Evolutionary conservation across 306 rosid genomes (phyloP).

Genomic region (Chamaecrista fasciculata): DNA sequence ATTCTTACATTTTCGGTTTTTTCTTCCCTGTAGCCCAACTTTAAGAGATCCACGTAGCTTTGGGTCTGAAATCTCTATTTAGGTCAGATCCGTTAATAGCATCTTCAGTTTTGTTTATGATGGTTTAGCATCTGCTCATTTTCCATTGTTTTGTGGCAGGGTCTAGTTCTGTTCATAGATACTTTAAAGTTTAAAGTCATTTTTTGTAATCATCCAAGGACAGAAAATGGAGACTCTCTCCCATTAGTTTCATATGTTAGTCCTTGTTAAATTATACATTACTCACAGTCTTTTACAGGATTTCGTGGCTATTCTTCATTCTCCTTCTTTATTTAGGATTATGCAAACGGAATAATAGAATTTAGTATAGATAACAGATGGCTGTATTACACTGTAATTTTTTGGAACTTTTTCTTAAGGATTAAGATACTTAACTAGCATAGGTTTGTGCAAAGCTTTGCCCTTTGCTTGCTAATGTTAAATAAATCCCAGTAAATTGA

Average conservation of each 20-base stretch:
- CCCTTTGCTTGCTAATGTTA: not conserved
- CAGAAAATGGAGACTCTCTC: not conserved
- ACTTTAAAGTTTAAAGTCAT: slow-evolving; percentile 7
- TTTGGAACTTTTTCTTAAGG: not conserved
- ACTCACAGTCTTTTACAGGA: not conserved
- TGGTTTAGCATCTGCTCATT: not conserved
- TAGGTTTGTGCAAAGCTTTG: slow-evolving; percentile 5
- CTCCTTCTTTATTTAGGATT: not conserved
- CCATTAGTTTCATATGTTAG: not conserved
- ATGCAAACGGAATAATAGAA: not conserved
- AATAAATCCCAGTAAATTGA: slow-evolving; percentile 11
- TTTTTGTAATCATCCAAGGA: not conserved
- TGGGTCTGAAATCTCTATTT: slow-evolving; percentile 11
- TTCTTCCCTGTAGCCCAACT: not conserved
- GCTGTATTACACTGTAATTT: slow-evolving; percentile 1
- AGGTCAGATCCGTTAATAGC: slow-evolving; percentile 48
- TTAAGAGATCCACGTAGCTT: slow-evolving; percentile 38
- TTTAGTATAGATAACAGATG: not conserved
- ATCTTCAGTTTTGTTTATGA: slow-evolving; percentile 13
- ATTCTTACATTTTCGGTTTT: slow-evolving; percentile 15
- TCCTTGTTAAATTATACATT: not conserved
- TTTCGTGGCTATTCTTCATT: slow-evolving; percentile 2
- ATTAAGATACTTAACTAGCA: not conserved
- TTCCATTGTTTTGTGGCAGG: not conserved
- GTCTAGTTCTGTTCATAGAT: not conserved